phyloP scores from a whole-genome alignment of 352 stramenopile genomes.

The Globisporangium nagaii region DNA sequence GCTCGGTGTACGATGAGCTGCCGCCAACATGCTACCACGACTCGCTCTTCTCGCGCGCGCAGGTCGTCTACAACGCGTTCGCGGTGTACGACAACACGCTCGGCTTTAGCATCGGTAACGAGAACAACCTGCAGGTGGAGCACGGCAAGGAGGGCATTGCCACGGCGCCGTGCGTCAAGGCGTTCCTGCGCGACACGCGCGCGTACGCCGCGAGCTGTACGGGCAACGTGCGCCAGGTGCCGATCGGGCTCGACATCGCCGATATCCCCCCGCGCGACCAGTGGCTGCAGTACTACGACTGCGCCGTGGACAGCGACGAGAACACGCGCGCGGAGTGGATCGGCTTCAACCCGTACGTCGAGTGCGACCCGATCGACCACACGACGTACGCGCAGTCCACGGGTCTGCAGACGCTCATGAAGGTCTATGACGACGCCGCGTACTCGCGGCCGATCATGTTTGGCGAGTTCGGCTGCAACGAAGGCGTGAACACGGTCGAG shows the following conservation, averaged over 20 bases:
- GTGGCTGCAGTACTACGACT: conserved; percentile 78
- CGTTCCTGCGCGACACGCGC: conserved; percentile 54
- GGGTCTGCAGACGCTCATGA: conserved; percentile 60
- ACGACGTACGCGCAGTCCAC: conserved; percentile 44
- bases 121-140: conserved; percentile 55
- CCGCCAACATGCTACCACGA: conserved; percentile 45
- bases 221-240: conserved; percentile 40
- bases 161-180: conserved; percentile 51
- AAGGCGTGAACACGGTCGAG: conserved; percentile 54
- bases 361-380: conserved; percentile 54
- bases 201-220: conserved; percentile 42
- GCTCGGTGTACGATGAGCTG: conserved; percentile 35
- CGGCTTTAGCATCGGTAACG: conserved; percentile 60
- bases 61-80: conserved; percentile 69
- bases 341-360: conserved; percentile 53
- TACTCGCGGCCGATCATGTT: conserved; percentile 70
- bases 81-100: conserved; percentile 71
- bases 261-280: conserved; percentile 57
- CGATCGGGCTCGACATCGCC: conserved; percentile 68
- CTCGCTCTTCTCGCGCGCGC: conserved; percentile 43
- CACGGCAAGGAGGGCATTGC: neutral
- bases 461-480: conserved; percentile 73
- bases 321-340: conserved; percentile 43
- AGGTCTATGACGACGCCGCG: conserved; percentile 34
- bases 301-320: conserved; percentile 32